Evolutionary conservation across 2,329 filamentous ascomycete genomes (phyloP).

Genomic region (Nemania serpens): DNA sequence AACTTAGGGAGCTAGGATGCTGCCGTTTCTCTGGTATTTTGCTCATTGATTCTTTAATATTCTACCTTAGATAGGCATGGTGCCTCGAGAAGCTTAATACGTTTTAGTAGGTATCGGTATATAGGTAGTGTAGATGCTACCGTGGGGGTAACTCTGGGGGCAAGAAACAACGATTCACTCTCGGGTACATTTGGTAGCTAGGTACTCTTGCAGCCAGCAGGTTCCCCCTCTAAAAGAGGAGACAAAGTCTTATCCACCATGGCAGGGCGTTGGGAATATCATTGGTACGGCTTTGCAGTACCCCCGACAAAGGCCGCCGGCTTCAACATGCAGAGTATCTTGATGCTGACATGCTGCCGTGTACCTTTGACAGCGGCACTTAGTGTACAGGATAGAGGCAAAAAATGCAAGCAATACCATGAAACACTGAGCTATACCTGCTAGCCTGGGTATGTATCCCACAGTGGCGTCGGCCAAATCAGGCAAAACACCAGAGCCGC

Average conservation of each 20-base stretch:
- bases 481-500: background rate
- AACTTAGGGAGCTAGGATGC: too few relatives aligned
- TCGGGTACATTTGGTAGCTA: background rate
- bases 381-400: slow-evolving; percentile 2
- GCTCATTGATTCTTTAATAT: too few relatives aligned
- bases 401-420: slow-evolving; percentile 1
- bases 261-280: background rate
- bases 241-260: background rate
- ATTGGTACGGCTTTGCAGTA: background rate
- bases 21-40: too few relatives aligned
- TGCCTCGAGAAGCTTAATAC: background rate
- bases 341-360: background rate
- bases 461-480: slow-evolving; percentile 9
- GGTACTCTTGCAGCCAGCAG: background rate
- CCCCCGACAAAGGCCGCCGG: background rate
- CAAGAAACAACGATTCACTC: background rate
- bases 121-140: too few relatives aligned
- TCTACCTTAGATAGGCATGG: too few relatives aligned
- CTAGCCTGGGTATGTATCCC: background rate
- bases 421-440: slow-evolving; percentile 1
- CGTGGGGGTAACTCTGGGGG: too few relatives aligned
- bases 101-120: background rate
- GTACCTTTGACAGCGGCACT: slow-evolving; percentile 14
- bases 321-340: background rate
- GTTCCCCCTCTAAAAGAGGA: background rate